Evolutionary conservation across 306 rosid species (phyloP).

Genomic region (Mimosa bimucronata): DNA sequence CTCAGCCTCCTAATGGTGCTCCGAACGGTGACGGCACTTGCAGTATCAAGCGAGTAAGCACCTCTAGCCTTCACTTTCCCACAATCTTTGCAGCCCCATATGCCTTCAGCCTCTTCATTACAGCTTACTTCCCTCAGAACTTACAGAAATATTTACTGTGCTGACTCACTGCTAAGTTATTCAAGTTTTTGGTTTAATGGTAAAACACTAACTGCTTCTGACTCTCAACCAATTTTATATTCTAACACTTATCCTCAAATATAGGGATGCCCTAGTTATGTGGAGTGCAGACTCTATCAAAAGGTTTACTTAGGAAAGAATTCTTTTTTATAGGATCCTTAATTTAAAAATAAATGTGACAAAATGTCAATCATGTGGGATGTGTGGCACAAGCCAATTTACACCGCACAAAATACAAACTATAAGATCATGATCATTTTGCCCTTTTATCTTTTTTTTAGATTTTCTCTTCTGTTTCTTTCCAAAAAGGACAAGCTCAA

Average conservation of each 20-base stretch:
- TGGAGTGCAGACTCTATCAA: not conserved
- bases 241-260: not conserved
- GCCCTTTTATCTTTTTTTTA: not conserved
- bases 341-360: not conserved
- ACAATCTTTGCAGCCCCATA: no score
- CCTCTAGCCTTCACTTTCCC: no score
- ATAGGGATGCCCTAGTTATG: no score
- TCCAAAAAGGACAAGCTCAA: not conserved
- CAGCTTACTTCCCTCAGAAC: no score
- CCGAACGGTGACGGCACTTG: no score
- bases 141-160: no score
- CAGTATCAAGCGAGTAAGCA: no score
- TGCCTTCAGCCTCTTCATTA: no score
- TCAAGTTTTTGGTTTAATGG: no score
- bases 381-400: constrained; percentile 8
- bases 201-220: not conserved
- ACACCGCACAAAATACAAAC: constrained; percentile 30
- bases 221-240: not conserved
- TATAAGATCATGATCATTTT: not conserved
- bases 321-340: not conserved
- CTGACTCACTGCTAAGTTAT: no score
- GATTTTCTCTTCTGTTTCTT: not conserved
- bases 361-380: not conserved
- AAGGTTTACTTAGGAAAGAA: not conserved
- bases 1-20: no score